A percentile compares a stretch with the other conserved stretches of the same genome.
phyloP scores from a whole-genome alignment of 257 asterid species.

The Petrea volubilis region DNA sequence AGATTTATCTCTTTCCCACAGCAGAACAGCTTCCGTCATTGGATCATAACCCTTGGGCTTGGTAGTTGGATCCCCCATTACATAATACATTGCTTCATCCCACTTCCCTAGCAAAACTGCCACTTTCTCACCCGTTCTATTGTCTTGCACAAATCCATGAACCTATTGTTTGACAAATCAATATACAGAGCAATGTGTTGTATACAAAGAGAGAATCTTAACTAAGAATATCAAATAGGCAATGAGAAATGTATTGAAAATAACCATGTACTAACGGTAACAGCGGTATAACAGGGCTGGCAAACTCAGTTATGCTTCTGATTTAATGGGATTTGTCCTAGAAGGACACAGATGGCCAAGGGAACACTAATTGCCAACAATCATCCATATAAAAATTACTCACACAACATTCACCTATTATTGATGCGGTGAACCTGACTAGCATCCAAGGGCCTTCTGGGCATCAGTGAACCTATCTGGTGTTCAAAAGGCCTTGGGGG shows the following conservation, averaged over 20 bases:
- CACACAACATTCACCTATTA: background rate
- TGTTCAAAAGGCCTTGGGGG: too few species aligned
- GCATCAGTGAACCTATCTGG: too few species aligned
- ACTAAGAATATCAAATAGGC: background rate
- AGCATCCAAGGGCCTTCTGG: too few species aligned
- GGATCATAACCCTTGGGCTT: conserved; percentile 99
- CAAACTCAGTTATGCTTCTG: background rate
- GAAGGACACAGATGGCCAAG: background rate
- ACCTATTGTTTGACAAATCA: conserved; percentile 51
- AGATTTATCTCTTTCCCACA: conserved; percentile 94
- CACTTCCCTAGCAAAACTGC: conserved; percentile 93
- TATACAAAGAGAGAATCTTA: background rate
- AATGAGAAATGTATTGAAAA: background rate
- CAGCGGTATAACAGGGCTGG: background rate
- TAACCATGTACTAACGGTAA: conserved; percentile 1
- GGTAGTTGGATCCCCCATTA: conserved; percentile 87
- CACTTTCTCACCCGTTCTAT: conserved; percentile 89
- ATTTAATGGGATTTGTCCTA: background rate
- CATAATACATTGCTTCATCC: conserved; percentile 98
- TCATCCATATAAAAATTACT: background rate
- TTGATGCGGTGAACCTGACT: background rate
- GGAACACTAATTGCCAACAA: background rate
- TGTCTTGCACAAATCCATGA: conserved; percentile 98
- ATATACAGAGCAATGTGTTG: conserved; percentile 2
- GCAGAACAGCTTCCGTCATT: conserved; percentile 84